A percentile compares a stretch with the other conserved stretches of the same genome.
Conservation (phyloP, 2,329 filamentous ascomycete genomes). For the Fusarium penzigii region DNA sequence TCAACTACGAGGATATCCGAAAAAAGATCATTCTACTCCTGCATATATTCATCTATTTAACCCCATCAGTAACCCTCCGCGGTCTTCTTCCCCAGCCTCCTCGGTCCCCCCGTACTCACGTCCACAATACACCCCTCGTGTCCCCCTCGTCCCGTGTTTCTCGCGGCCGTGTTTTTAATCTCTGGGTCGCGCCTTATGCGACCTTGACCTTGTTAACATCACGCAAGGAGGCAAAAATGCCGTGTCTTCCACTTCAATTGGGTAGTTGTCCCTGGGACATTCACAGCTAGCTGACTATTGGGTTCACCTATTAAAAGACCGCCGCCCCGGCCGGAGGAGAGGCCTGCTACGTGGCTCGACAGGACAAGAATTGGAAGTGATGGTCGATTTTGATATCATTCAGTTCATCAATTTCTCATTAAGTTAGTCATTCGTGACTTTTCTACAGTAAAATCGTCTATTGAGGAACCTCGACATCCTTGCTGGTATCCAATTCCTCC, state of each 20-base stretch:
- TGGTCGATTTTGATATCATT: no score
- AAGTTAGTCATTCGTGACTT: no score
- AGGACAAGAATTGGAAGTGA: no score
- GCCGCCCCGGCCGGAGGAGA: no score
- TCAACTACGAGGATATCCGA: no score
- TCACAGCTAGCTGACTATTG: no score
- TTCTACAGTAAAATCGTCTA: conserved; percentile 6
- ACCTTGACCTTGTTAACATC: conserved; percentile 5
- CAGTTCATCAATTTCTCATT: no score
- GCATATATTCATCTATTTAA: not conserved
- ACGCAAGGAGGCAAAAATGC: conserved; percentile 2
- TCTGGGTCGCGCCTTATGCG: conserved; percentile 21
- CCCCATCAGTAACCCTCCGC: not conserved
- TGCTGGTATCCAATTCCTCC: conserved; percentile 64
- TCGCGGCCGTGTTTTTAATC: not conserved
- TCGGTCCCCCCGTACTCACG: not conserved
- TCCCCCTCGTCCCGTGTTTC: not conserved
- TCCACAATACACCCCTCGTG: not conserved
- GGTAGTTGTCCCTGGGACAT: no score
- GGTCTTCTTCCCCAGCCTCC: not conserved
- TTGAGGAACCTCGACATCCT: conserved; percentile 44
- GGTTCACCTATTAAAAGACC: no score
- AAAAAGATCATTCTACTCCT: no score
- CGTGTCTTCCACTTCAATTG: not conserved
- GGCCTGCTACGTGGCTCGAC: no score